These are phyloP conservation scores for Fusarium sublunatum DNA, from an alignment of 2,329 filamentous ascomycete genomes.

Conservation along the genomic window DNA sequence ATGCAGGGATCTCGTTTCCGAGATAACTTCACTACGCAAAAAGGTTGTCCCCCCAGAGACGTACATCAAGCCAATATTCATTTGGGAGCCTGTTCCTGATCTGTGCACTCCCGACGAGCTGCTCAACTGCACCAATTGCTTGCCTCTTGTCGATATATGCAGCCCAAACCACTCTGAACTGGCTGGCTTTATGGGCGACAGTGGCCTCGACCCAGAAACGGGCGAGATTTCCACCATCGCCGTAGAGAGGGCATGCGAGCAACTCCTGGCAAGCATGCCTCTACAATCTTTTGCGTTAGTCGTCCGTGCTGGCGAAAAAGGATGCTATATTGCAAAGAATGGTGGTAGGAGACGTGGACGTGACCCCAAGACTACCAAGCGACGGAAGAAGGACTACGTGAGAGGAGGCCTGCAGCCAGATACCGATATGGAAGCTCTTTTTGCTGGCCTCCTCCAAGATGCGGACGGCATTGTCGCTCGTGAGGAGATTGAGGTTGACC, in stretches of 20 bases:
- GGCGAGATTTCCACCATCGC: conserved; percentile 64
- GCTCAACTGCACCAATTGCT: conserved; percentile 71
- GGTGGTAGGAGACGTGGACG: conserved; percentile 62
- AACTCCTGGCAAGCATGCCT: conserved; percentile 73
- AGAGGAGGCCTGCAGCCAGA: conserved; percentile 67
- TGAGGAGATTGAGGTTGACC: conserved; percentile 71
- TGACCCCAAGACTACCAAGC: conserved; percentile 45
- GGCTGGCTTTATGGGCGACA: conserved; percentile 81
- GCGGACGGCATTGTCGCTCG: conserved; percentile 63
- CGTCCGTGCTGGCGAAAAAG: conserved; percentile 76
- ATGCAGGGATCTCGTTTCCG: conserved; percentile 78
- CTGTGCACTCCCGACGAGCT: conserved; percentile 78
- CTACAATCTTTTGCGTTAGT: conserved; percentile 74
- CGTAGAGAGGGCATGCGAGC: conserved; percentile 70
- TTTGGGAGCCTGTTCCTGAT: conserved; percentile 97
- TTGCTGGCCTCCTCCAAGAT: conserved; percentile 68
- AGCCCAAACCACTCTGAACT: conserved; percentile 90
- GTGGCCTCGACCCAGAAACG: conserved; percentile 64
- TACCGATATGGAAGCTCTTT: conserved; percentile 71
- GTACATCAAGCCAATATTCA: conserved; percentile 74
- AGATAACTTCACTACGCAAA: conserved; percentile 72
- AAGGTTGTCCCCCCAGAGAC: conserved; percentile 49
- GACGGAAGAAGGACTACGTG: conserved; percentile 58
- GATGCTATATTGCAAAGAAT: conserved; percentile 73
- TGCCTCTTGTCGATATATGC: conserved; percentile 71